Evolutionary conservation across 345 rosid species (phyloP), one percentile per base, ranked within the genome.

Genomic region (Arabis alpina): DNA sequence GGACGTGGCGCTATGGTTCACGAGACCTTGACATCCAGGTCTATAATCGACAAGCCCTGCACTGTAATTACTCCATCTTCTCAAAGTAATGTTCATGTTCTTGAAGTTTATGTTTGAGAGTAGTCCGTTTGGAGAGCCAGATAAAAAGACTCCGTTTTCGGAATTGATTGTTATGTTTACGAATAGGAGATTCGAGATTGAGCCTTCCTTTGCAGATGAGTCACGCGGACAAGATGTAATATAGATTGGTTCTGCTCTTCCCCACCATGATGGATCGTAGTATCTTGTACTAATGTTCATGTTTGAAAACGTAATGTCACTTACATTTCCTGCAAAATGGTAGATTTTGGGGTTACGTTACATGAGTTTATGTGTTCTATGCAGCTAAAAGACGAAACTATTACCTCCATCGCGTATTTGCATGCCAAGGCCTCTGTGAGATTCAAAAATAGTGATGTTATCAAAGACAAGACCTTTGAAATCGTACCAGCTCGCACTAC

Each of bases 351-450:
- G 4, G 41, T 54, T 36, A 45, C 12, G 15, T 45, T 13, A 51
- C 34, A 15, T 43, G 25, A 62, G 47, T 40, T 49, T 40, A 0
- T 23, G 51, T 41, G 23, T 41, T 32, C 3, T 37, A 47, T 10
- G 66, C 19, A 55, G 60, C 19, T 24, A 76, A 36, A 45, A 37
- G 65, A 56, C 41, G n/a, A 25, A 14, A 2, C 4, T 8, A 5
- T 64, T 80, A 93, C 98, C 98, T 84, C 98, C 97, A 77, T 93
- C 97, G 0, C 96, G 96, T 41, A 93, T 85, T 80, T 93, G 97
- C 60, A 91, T 41, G 34, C 82, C 98, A 10, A 93, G 81, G 3
- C 98, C 98, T 66, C 98, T 79, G 49, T 91, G 97, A 51, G 98
- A 93, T 72, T 93, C 86, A 6, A 78, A 85, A 11, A 91, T 91